A percentile compares a stretch with the other conserved stretches of the same genome.
These are phyloP conservation scores for Stevia rebaudiana DNA, from an alignment of 140 eudicot species.

Conservation along the genomic window DNA sequence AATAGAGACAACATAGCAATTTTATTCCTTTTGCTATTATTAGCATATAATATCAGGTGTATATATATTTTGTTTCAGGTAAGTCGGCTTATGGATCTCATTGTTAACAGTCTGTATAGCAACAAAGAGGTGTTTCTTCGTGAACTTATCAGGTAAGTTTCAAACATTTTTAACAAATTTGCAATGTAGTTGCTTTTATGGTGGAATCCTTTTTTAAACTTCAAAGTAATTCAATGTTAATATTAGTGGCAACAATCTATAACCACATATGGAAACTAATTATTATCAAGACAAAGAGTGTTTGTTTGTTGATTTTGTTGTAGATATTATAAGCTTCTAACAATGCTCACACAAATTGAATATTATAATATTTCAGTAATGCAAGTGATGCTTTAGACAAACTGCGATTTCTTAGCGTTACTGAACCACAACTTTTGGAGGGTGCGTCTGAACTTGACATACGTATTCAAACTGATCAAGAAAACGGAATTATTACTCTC, in stretches of 20 bases:
- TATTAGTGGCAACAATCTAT: neutral
- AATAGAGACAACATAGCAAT: neutral
- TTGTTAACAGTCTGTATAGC: constrained; percentile 88
- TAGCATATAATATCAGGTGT: constrained; percentile 2
- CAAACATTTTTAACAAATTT: neutral
- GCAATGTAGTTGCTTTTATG: neutral
- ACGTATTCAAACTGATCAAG: constrained; percentile 79
- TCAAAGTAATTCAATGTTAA: neutral
- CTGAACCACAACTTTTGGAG: constrained; percentile 70
- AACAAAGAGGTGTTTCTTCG: constrained; percentile 91
- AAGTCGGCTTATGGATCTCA: constrained; percentile 95
- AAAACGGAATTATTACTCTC: constrained; percentile 70
- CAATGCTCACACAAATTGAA: neutral
- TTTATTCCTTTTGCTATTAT: neutral
- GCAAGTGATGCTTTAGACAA: constrained; percentile 99
- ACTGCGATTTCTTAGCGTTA: constrained; percentile 84
- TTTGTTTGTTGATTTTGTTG: neutral
- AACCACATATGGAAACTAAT: neutral
- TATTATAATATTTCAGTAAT: constrained; percentile 45
- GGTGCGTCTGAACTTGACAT: constrained; percentile 79
- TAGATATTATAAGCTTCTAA: neutral
- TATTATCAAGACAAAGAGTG: neutral
- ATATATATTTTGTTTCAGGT: constrained; percentile 42
- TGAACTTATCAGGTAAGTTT: constrained; percentile 77
- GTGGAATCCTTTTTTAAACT: neutral